Conservation (phyloP, 2,329 filamentous ascomycete species). For the Colletotrichum sp. region DNA sequence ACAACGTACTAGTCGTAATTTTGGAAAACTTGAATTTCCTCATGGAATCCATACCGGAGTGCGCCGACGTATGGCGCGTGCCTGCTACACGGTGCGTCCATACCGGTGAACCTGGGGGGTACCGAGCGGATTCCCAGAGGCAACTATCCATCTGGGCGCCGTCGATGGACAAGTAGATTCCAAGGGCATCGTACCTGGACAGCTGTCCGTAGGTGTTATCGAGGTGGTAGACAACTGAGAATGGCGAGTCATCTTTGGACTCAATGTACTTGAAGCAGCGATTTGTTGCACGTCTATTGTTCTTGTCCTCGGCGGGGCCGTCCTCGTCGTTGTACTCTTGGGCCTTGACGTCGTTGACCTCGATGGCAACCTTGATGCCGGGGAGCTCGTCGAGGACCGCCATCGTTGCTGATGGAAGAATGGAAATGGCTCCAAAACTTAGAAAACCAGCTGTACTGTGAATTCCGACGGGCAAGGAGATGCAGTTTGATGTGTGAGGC, state of each 20-base stretch:
- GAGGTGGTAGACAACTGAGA: conserved; percentile 20
- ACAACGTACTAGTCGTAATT: conserved; percentile 20
- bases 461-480: not conserved
- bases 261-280: conserved; percentile 23
- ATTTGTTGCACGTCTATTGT: not conserved
- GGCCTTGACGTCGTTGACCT: conserved; percentile 21
- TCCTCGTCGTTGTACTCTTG: conserved; percentile 25
- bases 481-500: not conserved
- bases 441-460: not conserved
- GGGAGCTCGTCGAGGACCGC: conserved; percentile 26
- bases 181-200: conserved; percentile 9
- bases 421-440: not conserved
- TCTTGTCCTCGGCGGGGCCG: not conserved
- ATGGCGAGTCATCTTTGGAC: conserved; percentile 22
- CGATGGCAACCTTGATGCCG: conserved; percentile 26
- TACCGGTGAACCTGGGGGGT: not conserved
- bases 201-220: conserved; percentile 12
- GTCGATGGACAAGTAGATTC: conserved; percentile 22
- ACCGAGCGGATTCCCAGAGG: not conserved
- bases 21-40: conserved; percentile 24
- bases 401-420: conserved; percentile 21
- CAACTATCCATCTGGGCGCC: conserved; percentile 10
- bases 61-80: not conserved
- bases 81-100: not conserved
- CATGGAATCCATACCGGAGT: not conserved